Evolutionary conservation across 768 basidiomycete species (phyloP), one percentile per base, ranked within the genome.

Genomic region (Mrakia frigida): DNA sequence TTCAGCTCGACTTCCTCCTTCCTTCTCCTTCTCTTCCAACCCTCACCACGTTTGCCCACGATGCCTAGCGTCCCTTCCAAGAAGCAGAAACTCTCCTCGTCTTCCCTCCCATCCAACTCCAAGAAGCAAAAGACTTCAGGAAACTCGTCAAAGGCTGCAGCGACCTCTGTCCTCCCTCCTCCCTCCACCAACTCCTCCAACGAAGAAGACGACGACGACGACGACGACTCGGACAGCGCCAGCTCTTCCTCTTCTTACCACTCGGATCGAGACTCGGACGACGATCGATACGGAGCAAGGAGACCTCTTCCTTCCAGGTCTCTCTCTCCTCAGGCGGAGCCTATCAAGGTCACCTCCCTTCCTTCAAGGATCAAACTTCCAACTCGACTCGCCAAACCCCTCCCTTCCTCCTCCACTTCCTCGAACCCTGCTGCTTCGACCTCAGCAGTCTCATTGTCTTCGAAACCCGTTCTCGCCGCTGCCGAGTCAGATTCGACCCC

Each of bases 311-410:
- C 25, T 5, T 35, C 65, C 9, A 37, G 65, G 9, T 68, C 65
- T 13, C 35, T 23, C 21, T 68, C 65, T 41, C 65, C 65, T 68
- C 65, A 68, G 31, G 35, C 65, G 3, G 65, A 68, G 31, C 65
- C 65, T 23, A 68, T 68, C 21, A 35, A 68, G 25, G 37, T 68
- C 25, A 68, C 65, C 37, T 35, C 75, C 33, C 43, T 71, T 43
- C 75, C 75, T 10, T 76, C 75, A 31, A 53, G 75, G 13, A 71
- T 76, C 41, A 76, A 76, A 13, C 69, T 76, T 25, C n/a, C 75
- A 16, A 65, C 70, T 25, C 70, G 75, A 28, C 25, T 70, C 33
- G 68, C 70, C 25, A 46, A 50, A 46, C 33, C 69, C 28, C n/a
- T 31, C 3, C 28, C 60, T 16, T n/a, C 61, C 21, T 14, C 61